phyloP scores from a whole-genome alignment of 495 filamentous ascomycete genomes.

The Pseudevernia furfuracea region DNA sequence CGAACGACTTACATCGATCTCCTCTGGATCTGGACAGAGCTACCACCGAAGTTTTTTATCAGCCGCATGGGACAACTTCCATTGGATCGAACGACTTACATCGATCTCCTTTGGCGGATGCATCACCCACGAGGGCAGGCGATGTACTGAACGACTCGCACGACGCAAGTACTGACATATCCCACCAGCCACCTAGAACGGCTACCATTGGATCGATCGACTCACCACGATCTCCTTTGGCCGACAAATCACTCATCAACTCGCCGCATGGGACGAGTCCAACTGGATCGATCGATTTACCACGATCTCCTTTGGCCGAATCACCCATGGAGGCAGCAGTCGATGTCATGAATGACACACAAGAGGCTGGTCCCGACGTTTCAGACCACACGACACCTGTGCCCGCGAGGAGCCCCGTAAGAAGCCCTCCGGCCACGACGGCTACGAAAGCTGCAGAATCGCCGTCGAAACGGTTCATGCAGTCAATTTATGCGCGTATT shows the following conservation, averaged over 20 bases:
- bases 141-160: not conserved
- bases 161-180: not conserved
- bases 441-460: not conserved
- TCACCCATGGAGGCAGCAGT: not conserved
- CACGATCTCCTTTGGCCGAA: not conserved
- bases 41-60: not conserved
- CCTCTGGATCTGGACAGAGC: not conserved
- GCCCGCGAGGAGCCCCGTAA: not conserved
- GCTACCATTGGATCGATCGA: constrained; percentile 2
- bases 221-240: not conserved
- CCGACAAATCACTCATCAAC: not conserved
- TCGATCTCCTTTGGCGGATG: not conserved
- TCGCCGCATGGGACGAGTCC: not conserved
- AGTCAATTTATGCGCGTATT: not conserved
- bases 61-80: not conserved
- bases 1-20: not conserved
- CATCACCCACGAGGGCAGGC: not conserved
- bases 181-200: not conserved
- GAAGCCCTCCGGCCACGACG: not conserved
- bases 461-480: not conserved
- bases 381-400: not conserved
- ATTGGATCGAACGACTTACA: not conserved
- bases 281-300: not conserved
- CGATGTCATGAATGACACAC: not conserved
- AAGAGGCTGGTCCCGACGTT: not conserved